These are phyloP conservation scores for Tetramitus jugosus DNA, from an alignment of 208 protist species.

Conservation along the genomic window DNA sequence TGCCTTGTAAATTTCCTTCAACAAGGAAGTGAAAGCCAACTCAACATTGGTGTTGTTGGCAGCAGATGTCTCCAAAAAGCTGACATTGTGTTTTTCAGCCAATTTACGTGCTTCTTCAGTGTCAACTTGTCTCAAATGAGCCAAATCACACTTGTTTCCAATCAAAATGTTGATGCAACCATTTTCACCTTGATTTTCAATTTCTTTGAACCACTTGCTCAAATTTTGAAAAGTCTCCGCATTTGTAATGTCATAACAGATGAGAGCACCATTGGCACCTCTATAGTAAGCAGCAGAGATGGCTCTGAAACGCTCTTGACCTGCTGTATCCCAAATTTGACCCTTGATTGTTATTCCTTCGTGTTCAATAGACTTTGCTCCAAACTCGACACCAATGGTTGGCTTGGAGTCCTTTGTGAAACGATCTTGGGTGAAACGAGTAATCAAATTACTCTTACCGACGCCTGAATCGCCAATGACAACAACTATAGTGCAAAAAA, in stretches of 20 bases:
- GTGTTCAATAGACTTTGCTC: conserved; percentile 72
- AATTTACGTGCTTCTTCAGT: conserved; percentile 67
- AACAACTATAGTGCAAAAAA: conserved; percentile 13
- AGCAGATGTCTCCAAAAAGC: conserved; percentile 85
- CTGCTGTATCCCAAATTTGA: conserved; percentile 96
- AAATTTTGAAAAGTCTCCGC: conserved; percentile 65
- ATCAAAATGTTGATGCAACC: conserved; percentile 67
- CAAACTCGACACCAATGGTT: conserved; percentile 85
- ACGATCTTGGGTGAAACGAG: conserved; percentile 67
- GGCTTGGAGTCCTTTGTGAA: conserved; percentile 73
- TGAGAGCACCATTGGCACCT: conserved; percentile 69
- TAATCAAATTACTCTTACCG: conserved; percentile 77
- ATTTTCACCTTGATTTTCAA: conserved; percentile 58
- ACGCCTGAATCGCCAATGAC: conserved; percentile 76
- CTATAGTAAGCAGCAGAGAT: conserved; percentile 81
- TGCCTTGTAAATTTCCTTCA: conserved; percentile 35
- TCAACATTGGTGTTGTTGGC: conserved; percentile 79
- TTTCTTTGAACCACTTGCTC: conserved; percentile 72
- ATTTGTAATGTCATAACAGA: conserved; percentile 85
- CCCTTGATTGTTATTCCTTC: conserved; percentile 92
- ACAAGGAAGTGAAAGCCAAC: conserved; percentile 72
- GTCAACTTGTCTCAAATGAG: conserved; percentile 19
- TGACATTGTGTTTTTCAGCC: conserved; percentile 57
- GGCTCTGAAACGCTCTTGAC: conserved; percentile 93
- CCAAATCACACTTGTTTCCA: conserved; percentile 66